Evolutionary conservation across 345 rosid genomes (phyloP), one percentile per base, ranked within the genome.

Genomic region (Draba incana): DNA sequence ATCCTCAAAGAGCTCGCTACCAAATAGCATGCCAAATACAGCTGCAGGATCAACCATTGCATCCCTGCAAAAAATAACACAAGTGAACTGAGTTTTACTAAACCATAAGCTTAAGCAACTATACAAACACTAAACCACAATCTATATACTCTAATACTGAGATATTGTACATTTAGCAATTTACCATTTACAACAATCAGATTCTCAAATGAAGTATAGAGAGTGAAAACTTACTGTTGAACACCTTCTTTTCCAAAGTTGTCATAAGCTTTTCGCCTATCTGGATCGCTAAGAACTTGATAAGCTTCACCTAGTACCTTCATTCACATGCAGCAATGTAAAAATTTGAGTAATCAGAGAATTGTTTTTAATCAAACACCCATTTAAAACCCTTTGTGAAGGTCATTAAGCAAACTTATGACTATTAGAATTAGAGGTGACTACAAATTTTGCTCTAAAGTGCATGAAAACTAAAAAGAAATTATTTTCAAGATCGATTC

Each of bases 281-380:
- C 89, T 0, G 97, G 93, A 81, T 95, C 98, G 70, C 98, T 85
- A 62, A 95, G 71, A 35, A 95, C 81, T 81, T 91, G 98, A 75
- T 91, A 94, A 16, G 99, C 98, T 84, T 95, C 98, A 25, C 97
- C 95, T 55, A 94, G 96, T 66, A 69, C 81, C 99, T 94, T 78
- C 48, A 77, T 12, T 78, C 35, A 59, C n/a, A 64, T 3, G 14
- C 23, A 59, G 66, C 48, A 35, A 71, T 65, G 33, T 23, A 66
- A 1, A 41, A 46, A 66, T 46, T 65, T 14, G 25, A 79, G 38
- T 51, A 23, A 51, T n/a, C 4, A n/a, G n/a, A n/a, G n/a, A n/a
- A n/a, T n/a, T n/a, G n/a, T n/a, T n/a, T n/a, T n/a, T n/a, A n/a
- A n/a, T n/a, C n/a, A n/a, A n/a, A n/a, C n/a, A n/a, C n/a, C n/a